Percentiles rank a stretch among this genome's conserved stretches.
Evolutionary conservation across 2,329 filamentous ascomycete genomes (phyloP).

Genomic region (Cordyceps militaris): DNA sequence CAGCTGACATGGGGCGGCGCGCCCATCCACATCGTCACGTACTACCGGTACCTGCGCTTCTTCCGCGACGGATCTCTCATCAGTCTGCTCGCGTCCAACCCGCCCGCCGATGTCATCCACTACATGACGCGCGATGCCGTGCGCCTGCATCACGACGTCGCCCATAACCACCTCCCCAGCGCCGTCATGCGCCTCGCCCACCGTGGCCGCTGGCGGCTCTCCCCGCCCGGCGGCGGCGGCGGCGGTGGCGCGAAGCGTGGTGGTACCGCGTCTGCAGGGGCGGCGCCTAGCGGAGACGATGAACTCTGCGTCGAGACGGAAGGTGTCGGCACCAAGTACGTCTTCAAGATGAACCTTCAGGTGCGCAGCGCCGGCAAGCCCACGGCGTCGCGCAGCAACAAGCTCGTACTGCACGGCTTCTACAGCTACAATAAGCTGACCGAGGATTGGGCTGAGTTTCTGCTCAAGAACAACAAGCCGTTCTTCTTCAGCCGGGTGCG

Average conservation of each 20-base stretch:
- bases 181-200: slow-evolving; percentile 62
- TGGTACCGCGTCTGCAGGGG: slow-evolving; percentile 26
- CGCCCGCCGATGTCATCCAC: slow-evolving; percentile 83
- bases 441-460: slow-evolving; percentile 84
- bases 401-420: slow-evolving; percentile 80
- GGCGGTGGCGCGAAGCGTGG: background rate
- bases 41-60: slow-evolving; percentile 94
- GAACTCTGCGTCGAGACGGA: slow-evolving; percentile 81
- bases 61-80: slow-evolving; percentile 83
- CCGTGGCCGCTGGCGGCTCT: slow-evolving; percentile 48
- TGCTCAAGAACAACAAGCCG: slow-evolving; percentile 54
- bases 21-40: slow-evolving; percentile 92
- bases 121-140: slow-evolving; percentile 69
- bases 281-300: slow-evolving; percentile 46
- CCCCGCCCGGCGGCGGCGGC: slow-evolving; percentile 13
- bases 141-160: slow-evolving; percentile 33
- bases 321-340: slow-evolving; percentile 69
- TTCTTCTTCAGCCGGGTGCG: slow-evolving; percentile 62
- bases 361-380: slow-evolving; percentile 58
- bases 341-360: slow-evolving; percentile 73
- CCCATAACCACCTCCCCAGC: slow-evolving; percentile 28
- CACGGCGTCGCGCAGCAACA: slow-evolving; percentile 64
- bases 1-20: slow-evolving; percentile 64
- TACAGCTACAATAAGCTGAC: slow-evolving; percentile 87
- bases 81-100: slow-evolving; percentile 70